Base-by-base conservation (phyloP, 768 basidiomycete genomes). In the Leucocoprinus sp. region DNA sequence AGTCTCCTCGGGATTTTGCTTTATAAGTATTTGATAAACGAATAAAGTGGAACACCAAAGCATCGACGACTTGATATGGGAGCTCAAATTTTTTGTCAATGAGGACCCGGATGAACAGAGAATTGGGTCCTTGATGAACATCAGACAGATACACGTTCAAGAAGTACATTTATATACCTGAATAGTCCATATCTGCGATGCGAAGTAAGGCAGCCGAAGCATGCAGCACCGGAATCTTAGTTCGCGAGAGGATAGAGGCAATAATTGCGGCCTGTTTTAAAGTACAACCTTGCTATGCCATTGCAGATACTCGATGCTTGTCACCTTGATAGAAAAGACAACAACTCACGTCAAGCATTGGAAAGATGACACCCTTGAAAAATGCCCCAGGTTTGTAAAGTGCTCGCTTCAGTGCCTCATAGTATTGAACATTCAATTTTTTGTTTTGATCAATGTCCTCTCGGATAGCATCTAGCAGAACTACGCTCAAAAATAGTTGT, bases 51-150 rank as follows among this genome's bases (percentile, higher is more conserved):
- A 96, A 95, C 9, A 97, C 93, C 48, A 99, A 78, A 2, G 90
- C 87, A 59, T 99, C 96, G 43, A 99, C 80, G 22, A 96, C 95
- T 66, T 98, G 95, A 73, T 93, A 99, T 0, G 96, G 96, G 23
- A 99, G 70, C 50, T 96, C 91, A 60, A 93, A 89, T 61, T 99
- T 99, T 66, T 99, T 99, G 70, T 99, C 96, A 40, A 97, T 70
- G 23, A 99, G 70, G 9, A 98, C 86, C 15, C 96, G 90, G 60
- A 99, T 93, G 70, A 99, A 97, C 17, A 99, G 75, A 8, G 93
- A 96, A 54, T 92, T 96, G 0, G 96, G 87, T 2, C 93, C 92
- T 75, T 34, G 12, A 29, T 26, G 38, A 15, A 9, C 17, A 21
- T 51, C 31, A 48, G 45, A 35, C 43, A 3, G 35, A 7, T 18